phyloP scores from a whole-genome alignment of 306 rosid genomes.

The Fragaria vesca region DNA sequence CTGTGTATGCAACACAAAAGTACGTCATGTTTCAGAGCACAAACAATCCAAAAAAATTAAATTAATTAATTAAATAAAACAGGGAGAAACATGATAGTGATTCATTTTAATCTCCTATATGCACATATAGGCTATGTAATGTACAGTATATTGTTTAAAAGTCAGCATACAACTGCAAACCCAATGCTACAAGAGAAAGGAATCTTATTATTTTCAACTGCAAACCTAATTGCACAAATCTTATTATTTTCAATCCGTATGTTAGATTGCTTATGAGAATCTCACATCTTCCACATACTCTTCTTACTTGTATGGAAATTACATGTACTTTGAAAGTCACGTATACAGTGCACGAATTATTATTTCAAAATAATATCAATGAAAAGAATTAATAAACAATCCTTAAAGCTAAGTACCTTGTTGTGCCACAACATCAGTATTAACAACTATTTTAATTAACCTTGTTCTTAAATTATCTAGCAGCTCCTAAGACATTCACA shows the following conservation, averaged over 20 bases:
- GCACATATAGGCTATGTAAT: not conserved
- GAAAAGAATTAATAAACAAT: not conserved
- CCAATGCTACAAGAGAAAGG: not conserved
- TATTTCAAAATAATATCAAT: not conserved
- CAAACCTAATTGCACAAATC: too few relatives aligned
- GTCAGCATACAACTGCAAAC: not conserved
- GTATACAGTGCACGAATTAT: not conserved
- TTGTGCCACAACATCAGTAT: not conserved
- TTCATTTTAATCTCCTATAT: not conserved
- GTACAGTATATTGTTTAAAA: not conserved
- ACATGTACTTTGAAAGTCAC: not conserved
- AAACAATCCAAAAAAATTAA: not conserved
- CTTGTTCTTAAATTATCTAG: not conserved
- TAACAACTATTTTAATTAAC: not conserved
- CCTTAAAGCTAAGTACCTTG: not conserved
- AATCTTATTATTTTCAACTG: too few relatives aligned
- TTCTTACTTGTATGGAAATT: not conserved
- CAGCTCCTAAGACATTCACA: not conserved
- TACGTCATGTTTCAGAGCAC: constrained; percentile 17
- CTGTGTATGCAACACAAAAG: constrained; percentile 42
- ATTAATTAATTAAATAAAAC: not conserved
- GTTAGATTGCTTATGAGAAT: not conserved
- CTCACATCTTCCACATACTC: not conserved
- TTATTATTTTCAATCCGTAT: too few relatives aligned
- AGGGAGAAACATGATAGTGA: not conserved